Percentiles rank a stretch among this genome's conserved stretches.
Evolutionary conservation across 2,329 filamentous ascomycete species (phyloP).

Genomic region (Pestalotiopsis sp.): DNA sequence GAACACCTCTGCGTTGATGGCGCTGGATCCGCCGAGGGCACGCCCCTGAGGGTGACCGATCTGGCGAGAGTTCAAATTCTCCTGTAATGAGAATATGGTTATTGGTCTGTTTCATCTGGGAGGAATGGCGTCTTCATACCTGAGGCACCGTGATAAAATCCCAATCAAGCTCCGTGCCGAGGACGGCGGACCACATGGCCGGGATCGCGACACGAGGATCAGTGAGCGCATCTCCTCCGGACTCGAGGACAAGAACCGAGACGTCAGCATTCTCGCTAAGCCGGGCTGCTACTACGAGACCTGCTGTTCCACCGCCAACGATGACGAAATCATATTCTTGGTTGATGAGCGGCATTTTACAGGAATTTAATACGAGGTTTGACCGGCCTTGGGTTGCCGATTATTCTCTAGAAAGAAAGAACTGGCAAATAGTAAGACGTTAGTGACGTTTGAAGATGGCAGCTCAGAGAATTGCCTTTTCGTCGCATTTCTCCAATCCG

Average conservation of each 20-base stretch:
- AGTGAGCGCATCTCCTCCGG: neutral
- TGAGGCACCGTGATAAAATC: slow-evolving; percentile 19
- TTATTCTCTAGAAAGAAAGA: neutral
- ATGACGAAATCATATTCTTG: neutral
- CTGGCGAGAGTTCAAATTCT: neutral
- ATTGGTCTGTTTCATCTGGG: neutral
- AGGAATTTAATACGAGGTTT: neutral
- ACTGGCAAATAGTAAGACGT: neutral
- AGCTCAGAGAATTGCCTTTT: neutral
- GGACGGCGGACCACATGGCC: slow-evolving; percentile 15
- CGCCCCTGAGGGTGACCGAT: neutral
- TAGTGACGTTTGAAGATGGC: neutral
- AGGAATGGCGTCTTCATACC: slow-evolving; percentile 8
- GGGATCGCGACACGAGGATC: slow-evolving; percentile 17
- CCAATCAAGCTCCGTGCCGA: slow-evolving; percentile 18
- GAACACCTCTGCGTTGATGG: neutral
- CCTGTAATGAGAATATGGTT: neutral
- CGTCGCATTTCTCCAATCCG: neutral
- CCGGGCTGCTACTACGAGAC: neutral
- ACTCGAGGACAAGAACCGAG: neutral
- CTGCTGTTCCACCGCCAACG: neutral
- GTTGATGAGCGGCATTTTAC: neutral
- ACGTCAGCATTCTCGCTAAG: neutral
- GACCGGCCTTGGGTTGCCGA: too few species aligned
- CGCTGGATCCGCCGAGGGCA: neutral